Evolutionary conservation across 345 rosid genomes (phyloP).

Genomic region (Melaleuca quinquenervia): DNA sequence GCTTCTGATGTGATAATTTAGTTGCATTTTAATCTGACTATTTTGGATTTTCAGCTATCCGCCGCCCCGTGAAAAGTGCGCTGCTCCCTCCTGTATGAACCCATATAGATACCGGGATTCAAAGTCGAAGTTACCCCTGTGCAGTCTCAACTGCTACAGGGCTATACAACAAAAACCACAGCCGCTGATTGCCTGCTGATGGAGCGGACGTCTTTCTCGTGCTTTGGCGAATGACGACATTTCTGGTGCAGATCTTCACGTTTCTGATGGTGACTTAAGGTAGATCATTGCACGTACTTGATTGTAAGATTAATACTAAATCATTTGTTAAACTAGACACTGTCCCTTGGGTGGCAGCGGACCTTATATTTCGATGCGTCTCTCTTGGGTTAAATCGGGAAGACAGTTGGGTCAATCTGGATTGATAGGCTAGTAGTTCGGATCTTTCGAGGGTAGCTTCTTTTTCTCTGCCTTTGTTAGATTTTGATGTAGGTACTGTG

Average conservation of each 20-base stretch:
- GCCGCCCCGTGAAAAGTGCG: slow-evolving; percentile 80
- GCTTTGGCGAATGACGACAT: neutral
- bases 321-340: neutral
- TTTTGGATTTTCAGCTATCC: slow-evolving; percentile 50
- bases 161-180: slow-evolving; percentile 36
- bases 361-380: neutral
- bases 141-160: slow-evolving; percentile 90
- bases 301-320: neutral
- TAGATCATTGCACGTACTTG: neutral
- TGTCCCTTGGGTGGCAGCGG: neutral
- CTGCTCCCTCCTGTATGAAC: slow-evolving; percentile 67
- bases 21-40: neutral
- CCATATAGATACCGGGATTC: slow-evolving; percentile 81
- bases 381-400: neutral
- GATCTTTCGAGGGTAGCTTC: neutral
- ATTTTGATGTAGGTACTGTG: neutral
- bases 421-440: neutral
- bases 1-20: neutral
- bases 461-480: neutral
- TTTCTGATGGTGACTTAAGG: neutral
- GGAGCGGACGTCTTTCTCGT: neutral
- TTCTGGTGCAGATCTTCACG: neutral
- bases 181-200: neutral
- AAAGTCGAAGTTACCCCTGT: slow-evolving; percentile 73
- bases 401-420: neutral